Percentiles rank a stretch among this genome's conserved stretches.
These are phyloP conservation scores for Melaleuca quinquenervia DNA, from an alignment of 345 rosid species.

Conservation along the genomic window DNA sequence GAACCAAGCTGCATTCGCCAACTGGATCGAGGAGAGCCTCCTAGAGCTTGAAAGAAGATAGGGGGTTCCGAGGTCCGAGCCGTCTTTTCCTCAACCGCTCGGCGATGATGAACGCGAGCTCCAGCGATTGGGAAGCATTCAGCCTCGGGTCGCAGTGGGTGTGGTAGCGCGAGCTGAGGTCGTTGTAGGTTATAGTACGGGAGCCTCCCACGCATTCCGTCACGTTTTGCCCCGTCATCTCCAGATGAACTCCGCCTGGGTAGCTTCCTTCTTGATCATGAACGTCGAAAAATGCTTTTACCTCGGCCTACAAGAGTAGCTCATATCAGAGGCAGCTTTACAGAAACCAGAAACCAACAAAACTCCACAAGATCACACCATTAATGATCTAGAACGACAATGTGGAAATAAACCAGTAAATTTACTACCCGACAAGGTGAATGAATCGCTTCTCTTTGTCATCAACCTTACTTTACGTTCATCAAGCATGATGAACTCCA, in stretches of 20 bases:
- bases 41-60: neutral
- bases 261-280: constrained; percentile 34
- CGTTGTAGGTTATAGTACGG: constrained; percentile 24
- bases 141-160: constrained; percentile 33
- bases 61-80: neutral
- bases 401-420: neutral
- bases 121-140: constrained; percentile 30
- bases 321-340: neutral
- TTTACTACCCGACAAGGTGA: neutral
- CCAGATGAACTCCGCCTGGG: constrained; percentile 25
- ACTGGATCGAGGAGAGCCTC: neutral
- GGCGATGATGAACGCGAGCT: constrained; percentile 24
- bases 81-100: constrained; percentile 24
- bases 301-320: constrained; percentile 12
- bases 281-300: constrained; percentile 28
- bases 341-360: neutral
- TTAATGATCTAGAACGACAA: neutral
- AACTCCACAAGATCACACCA: neutral
- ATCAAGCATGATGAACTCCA: neutral
- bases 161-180: constrained; percentile 24
- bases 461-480: neutral
- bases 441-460: neutral
- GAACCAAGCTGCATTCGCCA: neutral
- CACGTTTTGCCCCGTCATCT: constrained; percentile 32
- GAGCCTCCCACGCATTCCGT: constrained; percentile 32